phyloP scores from a whole-genome alignment of 768 basidiomycete species.

The Dentipellis fragilis region DNA sequence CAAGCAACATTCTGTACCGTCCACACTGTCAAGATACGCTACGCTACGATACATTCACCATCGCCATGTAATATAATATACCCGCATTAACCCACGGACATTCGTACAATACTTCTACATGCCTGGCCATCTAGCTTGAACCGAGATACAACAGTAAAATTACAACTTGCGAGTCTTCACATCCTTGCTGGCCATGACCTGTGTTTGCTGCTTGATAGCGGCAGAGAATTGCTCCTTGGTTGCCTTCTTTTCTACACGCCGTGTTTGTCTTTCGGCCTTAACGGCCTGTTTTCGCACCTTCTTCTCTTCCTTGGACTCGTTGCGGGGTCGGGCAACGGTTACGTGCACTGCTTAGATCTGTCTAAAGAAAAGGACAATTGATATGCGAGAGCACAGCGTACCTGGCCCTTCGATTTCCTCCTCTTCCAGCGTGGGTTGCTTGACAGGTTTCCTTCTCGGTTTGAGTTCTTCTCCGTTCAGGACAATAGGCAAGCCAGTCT shows the following conservation, averaged over 20 bases:
- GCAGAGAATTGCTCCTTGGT: conserved; percentile 52
- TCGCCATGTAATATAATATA: conserved; percentile 7
- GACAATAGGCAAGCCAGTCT: conserved; percentile 64
- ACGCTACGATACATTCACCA: too few relatives aligned
- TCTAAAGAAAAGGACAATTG: conserved; percentile 13
- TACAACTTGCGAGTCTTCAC: conserved; percentile 22
- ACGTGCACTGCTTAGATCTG: conserved; percentile 24
- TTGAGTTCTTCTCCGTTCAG: conserved; percentile 4
- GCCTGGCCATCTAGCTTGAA: neutral
- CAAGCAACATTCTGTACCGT: too few relatives aligned
- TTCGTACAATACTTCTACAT: neutral
- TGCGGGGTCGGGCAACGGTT: conserved; percentile 59
- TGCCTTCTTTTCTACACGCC: conserved; percentile 59
- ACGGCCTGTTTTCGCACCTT: conserved; percentile 60
- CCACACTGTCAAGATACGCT: too few relatives aligned
- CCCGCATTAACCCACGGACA: conserved; percentile 6
- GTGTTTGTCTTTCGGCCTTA: conserved; percentile 53
- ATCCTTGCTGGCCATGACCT: conserved; percentile 34
- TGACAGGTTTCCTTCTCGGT: too few relatives aligned
- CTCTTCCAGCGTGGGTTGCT: too few relatives aligned
- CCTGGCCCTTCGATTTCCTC: too few relatives aligned
- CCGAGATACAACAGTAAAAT: neutral
- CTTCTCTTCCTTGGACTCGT: conserved; percentile 71
- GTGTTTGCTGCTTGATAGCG: conserved; percentile 55
- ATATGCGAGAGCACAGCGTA: conserved; percentile 1